Conservation (phyloP, 2,329 filamentous ascomycete species). For the Fusarium verticillioides region DNA sequence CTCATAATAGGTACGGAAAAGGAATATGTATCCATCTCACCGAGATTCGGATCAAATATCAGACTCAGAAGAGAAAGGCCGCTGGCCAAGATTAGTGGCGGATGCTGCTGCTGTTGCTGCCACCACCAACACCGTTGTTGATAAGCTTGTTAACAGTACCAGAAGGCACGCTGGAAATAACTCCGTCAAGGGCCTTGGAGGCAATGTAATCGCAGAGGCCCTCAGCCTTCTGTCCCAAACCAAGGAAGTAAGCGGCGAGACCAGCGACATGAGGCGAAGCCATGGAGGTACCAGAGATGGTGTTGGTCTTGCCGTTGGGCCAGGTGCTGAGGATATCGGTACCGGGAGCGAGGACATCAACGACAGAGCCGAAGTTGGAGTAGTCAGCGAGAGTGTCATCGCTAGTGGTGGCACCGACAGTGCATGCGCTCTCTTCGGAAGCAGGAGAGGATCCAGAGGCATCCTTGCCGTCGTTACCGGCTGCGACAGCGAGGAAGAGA, state of each 20-base stretch:
- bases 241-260: conserved; percentile 57
- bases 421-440: conserved; percentile 60
- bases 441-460: conserved; percentile 60
- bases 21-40: not conserved
- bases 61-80: not conserved
- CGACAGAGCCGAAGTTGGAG: conserved; percentile 63
- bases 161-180: conserved; percentile 16
- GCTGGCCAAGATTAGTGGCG: not conserved
- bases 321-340: conserved; percentile 59
- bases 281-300: conserved; percentile 60
- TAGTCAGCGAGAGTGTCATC: conserved; percentile 56
- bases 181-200: conserved; percentile 25
- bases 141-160: conserved; percentile 36
- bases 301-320: conserved; percentile 53
- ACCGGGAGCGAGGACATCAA: conserved; percentile 65
- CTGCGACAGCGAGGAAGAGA: conserved; percentile 66
- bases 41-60: not conserved
- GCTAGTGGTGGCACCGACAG: conserved; percentile 61
- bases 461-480: conserved; percentile 61
- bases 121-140: conserved; percentile 27
- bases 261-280: conserved; percentile 57
- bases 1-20: not conserved
- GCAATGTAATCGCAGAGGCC: conserved; percentile 37
- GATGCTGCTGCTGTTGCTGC: conserved; percentile 6
- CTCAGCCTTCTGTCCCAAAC: conserved; percentile 37